Evolutionary conservation across 176 grass and related monocot genomes (phyloP), one percentile per base, ranked within the genome.

Genomic region (Lolium perenne): DNA sequence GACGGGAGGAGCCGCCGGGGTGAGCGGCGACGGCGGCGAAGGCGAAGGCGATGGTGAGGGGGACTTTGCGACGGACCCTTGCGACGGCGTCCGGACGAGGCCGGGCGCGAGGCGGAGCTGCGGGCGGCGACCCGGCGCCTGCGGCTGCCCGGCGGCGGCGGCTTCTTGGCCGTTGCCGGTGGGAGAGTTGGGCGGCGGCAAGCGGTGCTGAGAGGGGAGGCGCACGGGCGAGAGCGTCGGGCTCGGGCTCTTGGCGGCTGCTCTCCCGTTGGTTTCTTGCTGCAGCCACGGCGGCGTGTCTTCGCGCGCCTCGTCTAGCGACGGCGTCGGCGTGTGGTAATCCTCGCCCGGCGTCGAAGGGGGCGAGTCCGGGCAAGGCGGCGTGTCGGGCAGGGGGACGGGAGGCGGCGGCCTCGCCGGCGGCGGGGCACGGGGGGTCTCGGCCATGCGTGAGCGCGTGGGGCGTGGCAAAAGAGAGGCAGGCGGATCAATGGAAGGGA

Each of bases 71-170:
- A 73, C 7, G 10, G 92, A 89, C 11, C 86, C 77, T 3, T 92
- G 76, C 14, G 87, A 84, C 55, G 86, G 91, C 38, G 93, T 90
- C 22, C 84, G 86, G n/a, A 69, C 7, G 88, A 84, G 88, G 26
- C n/a, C 89, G 17, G 26, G 78, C n/a, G 64, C 6, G 5, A 79
- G 87, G 32, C 20, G 79, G 69, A 82, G 90, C 73, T 61, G 82
- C 71, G 79, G 70, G 45, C 55, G 82, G 23, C 26, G 35, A 56
- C 41, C 49, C 25, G 60, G 69, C 45, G 16, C 18, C 32, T 22
- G 32, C 20, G 53, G 47, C 13, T 67, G 20, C 69, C 43, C 22
- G 71, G 46, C 14, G 46, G 38, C 16, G 3, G 8, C 25, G 43
- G 38, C 20, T 50, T 85, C 85, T 2, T 88, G 57, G 4, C 61